Evolutionary conservation across 768 basidiomycete genomes (phyloP), one percentile per base, ranked within the genome.

Genomic region (Tubosaeta sp.): DNA sequence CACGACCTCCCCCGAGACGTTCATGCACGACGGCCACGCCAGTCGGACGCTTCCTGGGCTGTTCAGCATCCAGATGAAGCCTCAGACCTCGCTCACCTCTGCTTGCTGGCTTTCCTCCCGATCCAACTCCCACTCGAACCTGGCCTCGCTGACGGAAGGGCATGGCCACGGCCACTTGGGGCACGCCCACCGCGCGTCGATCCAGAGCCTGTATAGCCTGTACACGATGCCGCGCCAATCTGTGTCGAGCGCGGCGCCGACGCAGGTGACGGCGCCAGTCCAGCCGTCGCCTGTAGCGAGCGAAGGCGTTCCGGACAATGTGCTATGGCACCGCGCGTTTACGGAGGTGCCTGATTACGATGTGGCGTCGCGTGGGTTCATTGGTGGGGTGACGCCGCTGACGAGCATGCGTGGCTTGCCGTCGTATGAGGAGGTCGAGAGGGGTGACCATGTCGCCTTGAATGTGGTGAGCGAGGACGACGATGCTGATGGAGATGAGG

Each of bases 301-400:
- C 0, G 64, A 68, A 50, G 45, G 64, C 56, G 58, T 63, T 32
- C 58, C 64, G 17, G 68, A 65, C 50, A 65, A 65, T 14, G 62
- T 68, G 57, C 57, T 81, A 56, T 71, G 86, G 52, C 81, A 82
- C 57, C 77, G 84, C 19, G 81, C 82, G 43, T 85, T 82, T 61
- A 88, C 79, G 57, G 82, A 78, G 73, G 89, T 97, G 16, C 95
- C 95, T 1, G 83, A 89, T 58, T 98, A 98, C 68, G 78, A 78
- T 17, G 78, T 90, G 43, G 91, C 95, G 3, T 83, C 86, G 55
- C 75, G 87, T 13, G 94, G 93, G 6, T 95, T 95, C 70, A 77
- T 95, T 26, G 94, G 94, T 7, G 93, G 94, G 6, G 85, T 95
- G n/a, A 84, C 88, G 10, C 93, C 95, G 14, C 68, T 93, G 62